These are phyloP conservation scores for Penicillium crustosum DNA, from an alignment of 2,329 filamentous ascomycete species.

Conservation along the genomic window DNA sequence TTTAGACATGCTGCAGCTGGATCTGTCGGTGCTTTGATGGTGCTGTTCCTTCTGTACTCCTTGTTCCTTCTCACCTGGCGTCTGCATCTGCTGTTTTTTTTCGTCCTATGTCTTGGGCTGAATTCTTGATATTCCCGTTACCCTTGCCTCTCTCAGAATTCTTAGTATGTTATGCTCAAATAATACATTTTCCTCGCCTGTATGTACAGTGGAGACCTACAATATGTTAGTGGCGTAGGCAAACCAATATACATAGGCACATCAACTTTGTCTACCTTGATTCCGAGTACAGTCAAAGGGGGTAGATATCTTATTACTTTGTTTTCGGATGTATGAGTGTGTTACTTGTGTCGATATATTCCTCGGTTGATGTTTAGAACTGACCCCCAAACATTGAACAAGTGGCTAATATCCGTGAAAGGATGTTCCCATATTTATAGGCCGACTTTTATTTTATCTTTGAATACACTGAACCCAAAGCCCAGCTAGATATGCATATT, in stretches of 20 bases:
- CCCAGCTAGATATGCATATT: neutral
- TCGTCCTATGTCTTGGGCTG: constrained; percentile 25
- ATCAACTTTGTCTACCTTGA: neutral
- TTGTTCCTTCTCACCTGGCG: constrained; percentile 33
- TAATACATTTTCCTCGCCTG: constrained; percentile 32
- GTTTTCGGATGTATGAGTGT: neutral
- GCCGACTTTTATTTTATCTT: neutral
- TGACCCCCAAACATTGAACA: neutral
- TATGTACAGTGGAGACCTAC: constrained; percentile 6
- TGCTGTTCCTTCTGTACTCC: constrained; percentile 29
- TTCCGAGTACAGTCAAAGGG: neutral
- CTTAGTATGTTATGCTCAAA: constrained; percentile 38
- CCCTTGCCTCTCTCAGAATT: constrained; percentile 20
- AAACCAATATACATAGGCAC: neutral
- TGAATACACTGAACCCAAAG: neutral
- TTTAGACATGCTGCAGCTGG: constrained; percentile 33
- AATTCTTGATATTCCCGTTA: constrained; percentile 29
- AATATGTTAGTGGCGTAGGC: neutral
- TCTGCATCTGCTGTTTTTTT: constrained; percentile 33
- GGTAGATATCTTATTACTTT: neutral
- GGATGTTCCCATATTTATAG: neutral
- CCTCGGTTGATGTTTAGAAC: neutral
- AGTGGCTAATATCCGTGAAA: neutral
- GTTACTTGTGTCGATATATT: neutral
- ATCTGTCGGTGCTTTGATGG: constrained; percentile 27